Evolutionary conservation across 805 yeast species (phyloP), one percentile per base, ranked within the genome.

Genomic region (Myxozyma mucilagina): DNA sequence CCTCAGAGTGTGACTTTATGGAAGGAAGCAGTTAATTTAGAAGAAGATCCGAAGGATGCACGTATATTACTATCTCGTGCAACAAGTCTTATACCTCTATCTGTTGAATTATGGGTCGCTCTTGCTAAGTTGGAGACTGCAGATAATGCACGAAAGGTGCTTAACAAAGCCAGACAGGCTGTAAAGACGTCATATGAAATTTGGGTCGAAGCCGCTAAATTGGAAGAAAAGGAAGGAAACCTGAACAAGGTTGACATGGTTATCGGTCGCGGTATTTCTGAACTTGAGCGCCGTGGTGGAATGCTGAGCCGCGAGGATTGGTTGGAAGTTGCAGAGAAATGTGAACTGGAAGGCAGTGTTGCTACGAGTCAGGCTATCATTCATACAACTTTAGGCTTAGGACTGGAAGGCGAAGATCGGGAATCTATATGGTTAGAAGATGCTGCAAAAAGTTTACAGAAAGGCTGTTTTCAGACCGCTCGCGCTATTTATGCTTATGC

Each of bases 131-230:
- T 83, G 11, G 80, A 81, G 35, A 70, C 73, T 35, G 69, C 69
- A 32, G 68, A 72, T 5, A 83, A 81, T 9, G 86, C 92, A 0
- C 82, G 82, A 64, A 70, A 73, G 18, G 75, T 84, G 0, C 73
- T 91, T 36, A 84, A 84, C 65, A 73, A 70, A 34, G 96, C 96
- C 5, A 76, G 92, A 63, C 83, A 83, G 57, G 70, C 73, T 0
- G 71, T 87, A 13, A 78, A 80, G 2, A 75, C 78, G 2, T 77
- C 82, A 8, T 73, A 78, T 49, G 77, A 77, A 38, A 78, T 90
- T 1, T 90, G 96, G 93, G 73, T 90, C 1, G 77, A 85, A 0
- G 90, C 90, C 0, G 80, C 85, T 0, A 82, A 84, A 64, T 69
- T 90, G 13, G 96, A 90, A 71, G 93, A 85, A 67, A 75, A 78